Evolutionary conservation across 208 protist species (phyloP), one percentile per base, ranked within the genome.

Genomic region (Acanthamoeba healyi): DNA sequence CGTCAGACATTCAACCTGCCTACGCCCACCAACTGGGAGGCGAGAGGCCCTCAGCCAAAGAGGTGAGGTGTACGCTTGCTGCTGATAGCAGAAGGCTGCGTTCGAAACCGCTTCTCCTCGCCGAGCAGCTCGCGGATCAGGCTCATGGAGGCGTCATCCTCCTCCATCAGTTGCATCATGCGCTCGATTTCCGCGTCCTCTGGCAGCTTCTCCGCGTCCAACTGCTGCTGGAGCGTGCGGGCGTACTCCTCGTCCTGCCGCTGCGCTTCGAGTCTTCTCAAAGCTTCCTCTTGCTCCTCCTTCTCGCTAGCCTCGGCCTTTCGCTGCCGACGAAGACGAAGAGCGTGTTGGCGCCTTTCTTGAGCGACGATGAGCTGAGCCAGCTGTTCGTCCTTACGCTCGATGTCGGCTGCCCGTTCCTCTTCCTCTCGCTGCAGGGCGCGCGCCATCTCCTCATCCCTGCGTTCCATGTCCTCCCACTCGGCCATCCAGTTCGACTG

Each of bases 311-410:
- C 54, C 5, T 61, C 22, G 54, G 54, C 54, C 15, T 65, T 7
- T 7, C 15, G 58, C 26, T 26, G 58, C 5, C 58, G 58, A 26
- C 58, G 58, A 2, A 2, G 58, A 26, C 58, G 58, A 26, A 65
- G 58, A 7, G 58, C 58, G 9, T 65, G 9, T 26, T 65, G 58
- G 58, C 58, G 58, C 58, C 58, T 17, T 26, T 65, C 58, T 26
- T 65, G 58, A 7, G 15, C 67, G 7, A 7, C 67, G 36, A 77
- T 38, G 67, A 46, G 36, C 14, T n/a, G 67, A 36, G 67, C 67
- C 67, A 77, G 67, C 67, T 38, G 36, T 36, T 77, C 67, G 67
- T 77, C 67, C 67, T 77, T 46, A 7, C 36, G 67, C 67, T 38
- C 36, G 36, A 46, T 38, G 19, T 46, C 36, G 36, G 67, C 36